Conservation (phyloP, 495 filamentous ascomycete species). For the Beverwykella pulmonaria region DNA sequence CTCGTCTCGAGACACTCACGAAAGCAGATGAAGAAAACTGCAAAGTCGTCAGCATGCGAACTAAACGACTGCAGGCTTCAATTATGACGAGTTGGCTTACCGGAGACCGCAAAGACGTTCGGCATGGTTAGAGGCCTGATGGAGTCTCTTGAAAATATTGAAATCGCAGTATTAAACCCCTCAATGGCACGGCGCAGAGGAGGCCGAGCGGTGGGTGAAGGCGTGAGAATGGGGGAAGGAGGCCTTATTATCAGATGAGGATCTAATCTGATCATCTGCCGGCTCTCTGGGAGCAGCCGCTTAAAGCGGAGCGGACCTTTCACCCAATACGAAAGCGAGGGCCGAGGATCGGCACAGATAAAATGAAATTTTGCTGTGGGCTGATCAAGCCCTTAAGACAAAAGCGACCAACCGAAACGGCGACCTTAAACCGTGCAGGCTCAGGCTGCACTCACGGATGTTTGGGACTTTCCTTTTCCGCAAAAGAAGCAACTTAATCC, state of each 20-base stretch:
- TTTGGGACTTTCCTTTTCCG: neutral
- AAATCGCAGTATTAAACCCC: neutral
- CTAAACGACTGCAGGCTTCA: neutral
- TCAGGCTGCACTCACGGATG: neutral
- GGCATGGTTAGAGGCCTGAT: constrained; percentile 48
- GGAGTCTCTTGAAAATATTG: neutral
- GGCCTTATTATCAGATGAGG: constrained; percentile 20
- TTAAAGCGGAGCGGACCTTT: neutral
- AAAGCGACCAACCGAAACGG: neutral
- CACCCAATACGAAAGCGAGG: neutral
- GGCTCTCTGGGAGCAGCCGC: neutral
- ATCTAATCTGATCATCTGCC: constrained; percentile 14
- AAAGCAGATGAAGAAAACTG: constrained; percentile 83
- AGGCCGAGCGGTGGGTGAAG: neutral
- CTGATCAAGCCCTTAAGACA: neutral
- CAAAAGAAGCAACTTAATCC: neutral
- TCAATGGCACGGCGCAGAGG: neutral
- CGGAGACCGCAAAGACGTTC: constrained; percentile 65
- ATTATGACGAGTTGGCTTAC: constrained; percentile 32
- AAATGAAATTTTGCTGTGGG: neutral
- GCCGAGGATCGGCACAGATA: neutral
- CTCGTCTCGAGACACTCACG: constrained; percentile 80
- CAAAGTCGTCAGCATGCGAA: neutral
- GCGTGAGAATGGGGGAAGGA: neutral
- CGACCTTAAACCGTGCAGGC: neutral